phyloP scores from a whole-genome alignment of 116 monocot genomes.

The Trichopus zeylanicus region DNA sequence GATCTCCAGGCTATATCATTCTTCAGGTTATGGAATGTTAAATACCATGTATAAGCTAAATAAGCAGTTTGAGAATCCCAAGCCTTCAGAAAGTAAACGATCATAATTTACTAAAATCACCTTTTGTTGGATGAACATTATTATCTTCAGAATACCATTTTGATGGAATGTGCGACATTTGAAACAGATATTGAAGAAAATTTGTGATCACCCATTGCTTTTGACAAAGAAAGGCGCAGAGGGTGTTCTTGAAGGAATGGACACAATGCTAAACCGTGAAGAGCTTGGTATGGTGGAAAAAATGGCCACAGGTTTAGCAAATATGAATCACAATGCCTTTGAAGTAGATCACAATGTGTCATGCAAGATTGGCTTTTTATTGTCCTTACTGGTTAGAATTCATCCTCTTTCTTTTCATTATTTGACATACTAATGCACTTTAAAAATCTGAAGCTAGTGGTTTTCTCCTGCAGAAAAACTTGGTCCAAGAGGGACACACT shows the following conservation, averaged over 20 bases:
- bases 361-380: constrained; percentile 81
- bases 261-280: constrained; percentile 66
- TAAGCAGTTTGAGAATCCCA: too few relatives aligned
- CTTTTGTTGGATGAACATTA: too few relatives aligned
- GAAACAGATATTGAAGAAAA: constrained; percentile 88
- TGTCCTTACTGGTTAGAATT: constrained; percentile 68
- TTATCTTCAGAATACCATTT: too few relatives aligned
- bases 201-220: constrained; percentile 92
- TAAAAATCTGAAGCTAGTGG: not conserved
- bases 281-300: constrained; percentile 69
- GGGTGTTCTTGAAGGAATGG: constrained; percentile 95
- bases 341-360: constrained; percentile 56
- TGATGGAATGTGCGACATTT: not conserved
- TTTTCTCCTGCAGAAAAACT: constrained; percentile 54
- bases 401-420: not conserved
- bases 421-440: not conserved
- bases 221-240: constrained; percentile 88
- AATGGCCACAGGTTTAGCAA: constrained; percentile 65
- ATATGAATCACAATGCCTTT: constrained; percentile 28
- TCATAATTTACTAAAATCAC: too few relatives aligned
- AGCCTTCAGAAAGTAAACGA: too few relatives aligned
- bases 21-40: too few relatives aligned
- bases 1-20: too few relatives aligned
- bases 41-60: too few relatives aligned
- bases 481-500: constrained; percentile 61